Percentiles rank a stretch among this genome's conserved stretches.
phyloP scores from a whole-genome alignment of 2,329 filamentous ascomycete genomes.

The Atkinsonella texensis region DNA sequence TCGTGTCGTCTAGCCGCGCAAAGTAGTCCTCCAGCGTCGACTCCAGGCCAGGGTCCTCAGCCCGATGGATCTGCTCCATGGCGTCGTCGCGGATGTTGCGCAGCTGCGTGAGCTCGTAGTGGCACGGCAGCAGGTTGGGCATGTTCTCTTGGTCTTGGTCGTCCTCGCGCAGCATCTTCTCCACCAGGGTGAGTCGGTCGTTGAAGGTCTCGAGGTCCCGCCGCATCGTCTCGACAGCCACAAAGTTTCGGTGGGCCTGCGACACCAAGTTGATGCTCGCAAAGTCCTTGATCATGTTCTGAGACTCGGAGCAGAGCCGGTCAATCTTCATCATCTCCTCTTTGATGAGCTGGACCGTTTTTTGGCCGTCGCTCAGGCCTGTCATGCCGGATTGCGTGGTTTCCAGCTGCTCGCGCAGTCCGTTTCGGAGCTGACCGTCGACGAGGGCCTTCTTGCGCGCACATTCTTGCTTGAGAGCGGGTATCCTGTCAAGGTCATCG shows the following conservation, averaged over 20 bases:
- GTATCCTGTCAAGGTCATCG: constrained; percentile 94
- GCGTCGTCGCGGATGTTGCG: constrained; percentile 92
- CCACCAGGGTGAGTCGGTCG: constrained; percentile 61
- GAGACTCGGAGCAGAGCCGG: constrained; percentile 89
- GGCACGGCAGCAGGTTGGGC: constrained; percentile 77
- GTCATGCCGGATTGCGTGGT: constrained; percentile 89
- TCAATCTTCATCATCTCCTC: constrained; percentile 99
- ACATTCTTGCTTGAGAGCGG: constrained; percentile 81
- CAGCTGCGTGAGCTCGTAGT: constrained; percentile 85
- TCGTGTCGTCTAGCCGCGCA: constrained; percentile 67
- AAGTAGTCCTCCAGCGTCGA: constrained; percentile 86
- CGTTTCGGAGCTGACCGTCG: constrained; percentile 79
- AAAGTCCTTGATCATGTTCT: constrained; percentile 96
- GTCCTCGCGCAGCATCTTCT: constrained; percentile 69
- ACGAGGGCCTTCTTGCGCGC: constrained; percentile 85
- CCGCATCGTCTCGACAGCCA: constrained; percentile 87
- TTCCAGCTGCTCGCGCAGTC: constrained; percentile 84
- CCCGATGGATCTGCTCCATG: constrained; percentile 84
- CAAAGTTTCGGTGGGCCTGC: constrained; percentile 93
- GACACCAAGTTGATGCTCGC: constrained; percentile 83
- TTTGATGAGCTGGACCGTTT: constrained; percentile 84
- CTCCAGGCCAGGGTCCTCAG: constrained; percentile 61
- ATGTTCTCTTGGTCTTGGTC: constrained; percentile 80
- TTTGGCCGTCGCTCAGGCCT: constrained; percentile 78
- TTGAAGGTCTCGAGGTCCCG: constrained; percentile 80